Percentiles rank a stretch among this genome's conserved stretches.
Conservation (phyloP, 768 basidiomycete genomes). For the Auriculariales sp. region DNA sequence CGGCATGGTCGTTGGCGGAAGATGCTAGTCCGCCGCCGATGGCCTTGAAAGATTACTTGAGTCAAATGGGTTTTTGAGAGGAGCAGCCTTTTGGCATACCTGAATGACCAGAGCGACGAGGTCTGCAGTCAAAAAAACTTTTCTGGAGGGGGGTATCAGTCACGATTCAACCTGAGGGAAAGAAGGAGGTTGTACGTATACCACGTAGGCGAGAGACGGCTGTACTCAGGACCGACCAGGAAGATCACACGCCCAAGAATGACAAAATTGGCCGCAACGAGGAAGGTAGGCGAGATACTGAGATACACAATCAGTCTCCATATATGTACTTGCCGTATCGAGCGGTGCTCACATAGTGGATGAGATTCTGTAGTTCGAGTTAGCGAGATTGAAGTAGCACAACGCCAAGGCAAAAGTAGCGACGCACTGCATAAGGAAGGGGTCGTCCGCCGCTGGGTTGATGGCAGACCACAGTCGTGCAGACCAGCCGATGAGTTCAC, state of each 20-base stretch:
- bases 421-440: too few species aligned
- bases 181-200: neutral
- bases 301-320: too few species aligned
- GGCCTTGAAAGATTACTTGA: constrained; percentile 30
- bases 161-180: neutral
- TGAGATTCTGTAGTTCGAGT: too few species aligned
- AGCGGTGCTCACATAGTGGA: too few species aligned
- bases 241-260: constrained; percentile 35
- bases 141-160: constrained; percentile 4
- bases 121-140: constrained; percentile 14
- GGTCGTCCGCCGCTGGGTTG: too few species aligned
- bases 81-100: too few species aligned
- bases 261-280: constrained; percentile 48
- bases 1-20: constrained; percentile 4
- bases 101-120: constrained; percentile 32
- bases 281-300: constrained; percentile 40
- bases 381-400: too few species aligned
- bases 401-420: too few species aligned
- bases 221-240: constrained; percentile 29
- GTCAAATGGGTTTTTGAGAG: too few species aligned
- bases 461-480: too few species aligned
- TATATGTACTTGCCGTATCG: too few species aligned
- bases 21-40: constrained; percentile 22
- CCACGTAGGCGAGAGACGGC: constrained; percentile 21
- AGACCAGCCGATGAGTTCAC: too few species aligned